Percentiles rank a stretch among this genome's conserved stretches.
phyloP scores from a whole-genome alignment of 2,329 filamentous ascomycete genomes.

The Sporothrix dimorphospora region DNA sequence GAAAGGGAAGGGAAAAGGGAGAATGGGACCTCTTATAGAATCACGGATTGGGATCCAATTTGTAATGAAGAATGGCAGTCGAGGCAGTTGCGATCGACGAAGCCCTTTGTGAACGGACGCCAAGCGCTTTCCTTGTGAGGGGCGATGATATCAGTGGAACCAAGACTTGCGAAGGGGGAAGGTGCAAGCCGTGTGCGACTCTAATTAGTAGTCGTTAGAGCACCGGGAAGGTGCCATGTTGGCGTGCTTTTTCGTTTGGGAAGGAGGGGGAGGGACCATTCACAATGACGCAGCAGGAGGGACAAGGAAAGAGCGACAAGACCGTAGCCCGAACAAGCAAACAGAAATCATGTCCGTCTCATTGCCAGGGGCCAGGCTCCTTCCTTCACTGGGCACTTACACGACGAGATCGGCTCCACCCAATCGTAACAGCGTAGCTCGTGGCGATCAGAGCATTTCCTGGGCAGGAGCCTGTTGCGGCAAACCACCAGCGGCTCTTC shows the following conservation, averaged over 20 bases:
- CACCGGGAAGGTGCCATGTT: not conserved
- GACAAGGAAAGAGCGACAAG: not conserved
- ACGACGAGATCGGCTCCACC: not conserved
- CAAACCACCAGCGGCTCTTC: too few relatives aligned
- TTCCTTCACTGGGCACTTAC: not conserved
- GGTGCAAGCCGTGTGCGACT: not conserved
- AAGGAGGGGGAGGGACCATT: not conserved
- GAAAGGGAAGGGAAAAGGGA: not conserved
- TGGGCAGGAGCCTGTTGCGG: too few relatives aligned
- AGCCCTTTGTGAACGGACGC: not conserved
- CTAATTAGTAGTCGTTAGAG: not conserved
- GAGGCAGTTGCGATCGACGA: constrained; percentile 1
- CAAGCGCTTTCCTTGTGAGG: not conserved
- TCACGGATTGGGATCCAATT: not conserved
- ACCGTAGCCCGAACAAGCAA: not conserved
- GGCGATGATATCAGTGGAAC: not conserved
- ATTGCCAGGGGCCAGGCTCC: not conserved
- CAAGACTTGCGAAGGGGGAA: not conserved
- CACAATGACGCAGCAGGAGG: not conserved
- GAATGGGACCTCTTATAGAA: not conserved
- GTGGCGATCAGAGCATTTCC: too few relatives aligned
- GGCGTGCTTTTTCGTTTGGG: not conserved
- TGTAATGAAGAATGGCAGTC: not conserved
- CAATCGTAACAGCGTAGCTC: too few relatives aligned
- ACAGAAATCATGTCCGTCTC: not conserved